Evolutionary conservation across 2,329 filamentous ascomycete species (phyloP), one percentile per base, ranked within the genome.

Genomic region (Cladosporium sp.): DNA sequence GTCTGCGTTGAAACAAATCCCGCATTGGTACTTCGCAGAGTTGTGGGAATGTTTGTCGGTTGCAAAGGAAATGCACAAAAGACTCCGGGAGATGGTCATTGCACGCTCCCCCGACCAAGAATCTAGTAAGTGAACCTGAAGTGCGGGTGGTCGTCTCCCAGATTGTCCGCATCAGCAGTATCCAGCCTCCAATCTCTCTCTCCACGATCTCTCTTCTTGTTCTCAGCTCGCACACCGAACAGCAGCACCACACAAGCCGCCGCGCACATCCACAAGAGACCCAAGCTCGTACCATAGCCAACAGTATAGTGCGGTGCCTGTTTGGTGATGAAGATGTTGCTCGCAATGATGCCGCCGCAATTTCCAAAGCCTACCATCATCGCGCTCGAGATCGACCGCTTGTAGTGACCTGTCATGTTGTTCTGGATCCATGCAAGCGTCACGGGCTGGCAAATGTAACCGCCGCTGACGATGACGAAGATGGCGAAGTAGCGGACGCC

Each of bases 331-430:
- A 79, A 84, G 55, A 83, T 76, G 61, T 83, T 82, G 37, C 73
- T 75, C 0, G 77, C 77, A 9, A 83, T 70, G 50, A 83, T 77
- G 3, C 80, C 80, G 0, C 54, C 77, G 7, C 76, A 61, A 66
- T 83, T 83, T 12, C 80, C 81, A 5, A 82, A 73, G 57, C 77
- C 62, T 62, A 80, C 75, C 72, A 78, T 78, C 61, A 83, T 74
- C 12, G 80, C 81, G 17, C 80, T 74, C 4, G 77, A 75, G 25
- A 85, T 74, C 0, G 76, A 74, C 17, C 81, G 76, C 71, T 85
- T 85, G 67, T 82, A 84, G 65, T 83, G 80, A 1, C 82, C 82
- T 0, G 75, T 77, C 62, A 83, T 75, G 61, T 82, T 81, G 65
- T 85, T 84, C 57, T 75, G 76, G 20, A 85, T 71, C 82, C 83